phyloP scores from a whole-genome alignment of 345 rosid species.

The Adansonia digitata region DNA sequence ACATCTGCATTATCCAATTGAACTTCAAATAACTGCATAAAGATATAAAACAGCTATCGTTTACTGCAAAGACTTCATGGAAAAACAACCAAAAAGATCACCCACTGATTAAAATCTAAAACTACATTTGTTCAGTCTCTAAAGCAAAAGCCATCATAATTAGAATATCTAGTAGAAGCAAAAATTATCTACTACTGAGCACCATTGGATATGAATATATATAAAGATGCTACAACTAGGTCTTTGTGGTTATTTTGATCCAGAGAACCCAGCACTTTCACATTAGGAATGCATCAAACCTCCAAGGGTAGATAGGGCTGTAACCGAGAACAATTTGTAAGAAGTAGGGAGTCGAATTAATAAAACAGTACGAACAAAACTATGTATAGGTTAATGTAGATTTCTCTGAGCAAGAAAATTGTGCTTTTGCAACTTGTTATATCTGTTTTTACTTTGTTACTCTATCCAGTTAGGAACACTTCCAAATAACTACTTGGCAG shows the following conservation, averaged over 20 bases:
- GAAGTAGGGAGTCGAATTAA: neutral
- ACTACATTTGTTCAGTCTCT: neutral
- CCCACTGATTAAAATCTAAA: neutral
- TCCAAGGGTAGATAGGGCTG: neutral
- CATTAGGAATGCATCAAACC: neutral
- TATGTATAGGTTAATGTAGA: neutral
- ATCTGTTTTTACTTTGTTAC: neutral
- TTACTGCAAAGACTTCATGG: neutral
- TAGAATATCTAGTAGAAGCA: neutral
- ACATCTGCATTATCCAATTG: conserved; percentile 62
- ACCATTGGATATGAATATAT: neutral
- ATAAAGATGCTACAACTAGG: neutral
- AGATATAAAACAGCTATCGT: conserved; percentile 4
- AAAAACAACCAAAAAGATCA: neutral
- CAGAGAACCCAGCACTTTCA: neutral
- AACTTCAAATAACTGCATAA: conserved; percentile 77
- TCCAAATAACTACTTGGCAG: neutral
- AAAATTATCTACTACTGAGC: neutral
- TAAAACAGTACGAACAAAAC: no score
- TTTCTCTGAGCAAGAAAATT: neutral
- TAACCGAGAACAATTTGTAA: neutral
- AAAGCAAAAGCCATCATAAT: neutral
- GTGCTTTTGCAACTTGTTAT: neutral
- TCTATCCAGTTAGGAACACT: neutral
- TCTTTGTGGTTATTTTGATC: neutral